Base-by-base conservation (phyloP, 2,329 filamentous ascomycete genomes). In the Diaporthe sp. region DNA sequence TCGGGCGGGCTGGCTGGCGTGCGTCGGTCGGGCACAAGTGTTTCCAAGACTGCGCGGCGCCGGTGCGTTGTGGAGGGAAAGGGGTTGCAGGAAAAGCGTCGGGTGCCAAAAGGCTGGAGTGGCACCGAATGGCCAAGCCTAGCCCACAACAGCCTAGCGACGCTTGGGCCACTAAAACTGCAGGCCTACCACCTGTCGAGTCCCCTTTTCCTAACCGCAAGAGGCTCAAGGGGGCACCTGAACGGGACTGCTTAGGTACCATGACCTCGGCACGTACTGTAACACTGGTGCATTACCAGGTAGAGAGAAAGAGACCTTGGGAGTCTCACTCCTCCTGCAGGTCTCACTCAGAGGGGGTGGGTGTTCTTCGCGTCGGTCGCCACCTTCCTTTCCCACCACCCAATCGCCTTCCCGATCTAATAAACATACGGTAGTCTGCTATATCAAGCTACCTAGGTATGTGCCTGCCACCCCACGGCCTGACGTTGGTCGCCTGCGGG, bases 71-170 rank as follows among this genome's bases (percentile, higher is more conserved):
- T 67, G 58, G 71, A 65, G 60, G 71, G 71, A 73, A 73, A 73
- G 71, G 71, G 71, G 71, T 73, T 73, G 71, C 71, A 73, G 71
- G 61, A 73, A 73, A 55, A 73, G 46, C 44, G 71, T 73, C 71
- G 58, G 58, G 71, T 65, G 55, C 71, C 71, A 73, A 57, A 70
- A 73, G 71, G 71, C 61, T 61, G 71, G 39, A 73, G 58, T 62
- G 71, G 61, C 71, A 55, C 71, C 61, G 61, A 44, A 55, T 73
- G 58, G 58, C 44, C 61, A 70, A 55, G 65, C 65, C 65, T 55
- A 70, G 65, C 65, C 65, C 65, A 42, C 65, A 70, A 70, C 65
- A 55, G 46, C 49, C 58, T 65, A 65, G 46, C 58, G 71, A 65
- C 71, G 71, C 71, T 73, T 73, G 71, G 71, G 58, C 71, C 71